Percentiles rank a stretch among this genome's conserved stretches.
Evolutionary conservation across 257 asterid genomes (phyloP).

Genomic region (Agastache rugosa): DNA sequence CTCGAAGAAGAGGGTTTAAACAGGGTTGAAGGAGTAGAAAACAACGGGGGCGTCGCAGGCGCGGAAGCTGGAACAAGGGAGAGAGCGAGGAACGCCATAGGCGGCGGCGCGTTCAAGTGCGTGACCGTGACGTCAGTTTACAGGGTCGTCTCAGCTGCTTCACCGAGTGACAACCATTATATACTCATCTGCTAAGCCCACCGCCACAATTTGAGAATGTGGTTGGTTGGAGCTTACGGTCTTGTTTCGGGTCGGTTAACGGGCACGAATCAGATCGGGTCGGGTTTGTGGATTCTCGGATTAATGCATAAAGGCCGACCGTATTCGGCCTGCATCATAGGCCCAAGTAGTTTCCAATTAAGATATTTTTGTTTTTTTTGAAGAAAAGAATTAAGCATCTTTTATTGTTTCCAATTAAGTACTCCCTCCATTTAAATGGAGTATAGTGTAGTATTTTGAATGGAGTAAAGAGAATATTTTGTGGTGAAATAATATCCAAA

Average conservation of each 20-base stretch:
- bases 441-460: too few species aligned
- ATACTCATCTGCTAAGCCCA: slow-evolving; percentile 31
- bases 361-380: too few species aligned
- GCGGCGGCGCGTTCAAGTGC: slow-evolving; percentile 35
- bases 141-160: slow-evolving; percentile 9
- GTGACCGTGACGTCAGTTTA: slow-evolving; percentile 5
- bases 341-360: too few species aligned
- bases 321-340: too few species aligned
- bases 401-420: too few species aligned
- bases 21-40: slow-evolving; percentile 38
- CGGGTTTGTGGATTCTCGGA: not conserved
- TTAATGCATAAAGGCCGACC: too few species aligned
- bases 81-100: slow-evolving; percentile 52
- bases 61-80: slow-evolving; percentile 40
- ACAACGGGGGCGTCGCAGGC: slow-evolving; percentile 36
- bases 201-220: slow-evolving; percentile 29
- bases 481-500: too few species aligned
- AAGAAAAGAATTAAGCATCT: too few species aligned
- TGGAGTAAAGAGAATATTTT: too few species aligned
- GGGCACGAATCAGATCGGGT: not conserved
- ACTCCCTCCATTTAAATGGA: too few species aligned
- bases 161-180: not conserved
- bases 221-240: not conserved
- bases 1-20: slow-evolving; percentile 24
- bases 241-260: not conserved